Percentiles rank a stretch among this genome's conserved stretches.
phyloP scores from a whole-genome alignment of 1,284 basidiomycete genomes.

The Apiotrichum gracile region DNA sequence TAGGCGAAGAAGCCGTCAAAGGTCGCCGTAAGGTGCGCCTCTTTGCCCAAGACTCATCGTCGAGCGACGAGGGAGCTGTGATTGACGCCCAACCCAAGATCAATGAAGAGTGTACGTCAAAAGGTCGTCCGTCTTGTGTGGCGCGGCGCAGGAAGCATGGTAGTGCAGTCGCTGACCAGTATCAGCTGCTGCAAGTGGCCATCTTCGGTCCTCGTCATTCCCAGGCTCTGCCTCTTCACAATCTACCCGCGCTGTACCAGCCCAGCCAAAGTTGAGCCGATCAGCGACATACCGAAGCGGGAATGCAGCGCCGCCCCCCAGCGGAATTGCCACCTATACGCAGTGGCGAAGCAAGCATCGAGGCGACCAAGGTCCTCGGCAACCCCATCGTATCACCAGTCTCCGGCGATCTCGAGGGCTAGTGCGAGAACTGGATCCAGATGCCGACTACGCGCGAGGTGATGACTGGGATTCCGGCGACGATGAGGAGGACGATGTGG shows the following conservation, averaged over 20 bases:
- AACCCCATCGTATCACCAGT: background rate
- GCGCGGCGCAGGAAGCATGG: too few species aligned
- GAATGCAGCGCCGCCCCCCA: constrained; percentile 1
- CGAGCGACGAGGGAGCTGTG: constrained; percentile 2
- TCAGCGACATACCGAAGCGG: constrained; percentile 8
- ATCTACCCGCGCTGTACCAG: background rate
- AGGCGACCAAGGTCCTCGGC: background rate
- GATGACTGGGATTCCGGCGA: constrained; percentile 20
- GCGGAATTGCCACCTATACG: constrained; percentile 4
- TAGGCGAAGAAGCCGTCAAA: constrained; percentile 7
- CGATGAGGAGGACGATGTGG: constrained; percentile 15
- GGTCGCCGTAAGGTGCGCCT: constrained; percentile 12
- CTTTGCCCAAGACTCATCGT: constrained; percentile 12
- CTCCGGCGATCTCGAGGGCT: constrained; percentile 4
- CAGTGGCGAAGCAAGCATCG: constrained; percentile 12
- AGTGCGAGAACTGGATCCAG: constrained; percentile 12
- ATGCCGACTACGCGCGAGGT: constrained; percentile 16
- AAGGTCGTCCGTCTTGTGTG: too few species aligned
- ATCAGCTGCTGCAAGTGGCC: constrained; percentile 3
- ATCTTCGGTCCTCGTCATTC: constrained; percentile 16
- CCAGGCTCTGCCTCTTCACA: constrained; percentile 9
- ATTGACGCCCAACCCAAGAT: background rate
- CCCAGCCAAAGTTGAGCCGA: constrained; percentile 13
- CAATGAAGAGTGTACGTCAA: constrained; percentile 5
- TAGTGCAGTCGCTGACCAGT: background rate